Evolutionary conservation across 2,329 filamentous ascomycete genomes (phyloP).

Genomic region (Fragosphaeria purpurea): DNA sequence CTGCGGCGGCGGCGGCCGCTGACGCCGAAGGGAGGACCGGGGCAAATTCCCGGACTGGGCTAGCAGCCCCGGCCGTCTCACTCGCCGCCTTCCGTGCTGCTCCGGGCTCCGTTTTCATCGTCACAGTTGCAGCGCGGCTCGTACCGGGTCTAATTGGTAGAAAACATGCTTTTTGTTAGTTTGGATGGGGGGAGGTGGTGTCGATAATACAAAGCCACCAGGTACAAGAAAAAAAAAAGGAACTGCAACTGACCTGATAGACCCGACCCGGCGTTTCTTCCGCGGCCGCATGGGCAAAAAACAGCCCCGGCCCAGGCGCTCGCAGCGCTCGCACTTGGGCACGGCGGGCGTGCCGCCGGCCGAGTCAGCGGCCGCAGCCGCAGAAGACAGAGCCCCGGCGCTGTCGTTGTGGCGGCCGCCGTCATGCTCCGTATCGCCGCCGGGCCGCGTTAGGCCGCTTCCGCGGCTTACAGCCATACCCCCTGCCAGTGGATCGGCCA

Average conservation of each 20-base stretch:
- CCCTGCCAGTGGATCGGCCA: no score
- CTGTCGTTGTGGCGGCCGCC: constrained; percentile 1
- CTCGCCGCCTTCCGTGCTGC: background rate
- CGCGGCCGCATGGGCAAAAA: constrained; percentile 12
- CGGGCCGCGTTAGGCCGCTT: no score
- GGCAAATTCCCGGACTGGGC: no score
- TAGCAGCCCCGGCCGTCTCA: no score
- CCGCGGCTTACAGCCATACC: background rate
- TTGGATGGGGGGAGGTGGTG: no score
- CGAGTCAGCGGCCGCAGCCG: background rate
- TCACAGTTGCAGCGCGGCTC: background rate
- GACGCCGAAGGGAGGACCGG: no score
- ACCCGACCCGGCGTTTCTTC: constrained; percentile 13
- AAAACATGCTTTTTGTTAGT: background rate
- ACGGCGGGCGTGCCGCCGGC: constrained; percentile 6
- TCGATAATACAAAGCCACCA: background rate
- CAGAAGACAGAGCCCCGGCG: background rate
- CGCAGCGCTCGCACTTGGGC: constrained; percentile 12
- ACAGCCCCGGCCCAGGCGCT: constrained; percentile 13
- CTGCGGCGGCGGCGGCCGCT: no score
- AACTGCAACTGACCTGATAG: constrained; percentile 6
- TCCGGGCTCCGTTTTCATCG: background rate
- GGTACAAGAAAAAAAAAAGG: background rate
- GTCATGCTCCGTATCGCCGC: background rate
- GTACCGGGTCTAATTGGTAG: background rate